Conservation (phyloP, 2,329 filamentous ascomycete genomes). For the Sporothrix dimorphospora region DNA sequence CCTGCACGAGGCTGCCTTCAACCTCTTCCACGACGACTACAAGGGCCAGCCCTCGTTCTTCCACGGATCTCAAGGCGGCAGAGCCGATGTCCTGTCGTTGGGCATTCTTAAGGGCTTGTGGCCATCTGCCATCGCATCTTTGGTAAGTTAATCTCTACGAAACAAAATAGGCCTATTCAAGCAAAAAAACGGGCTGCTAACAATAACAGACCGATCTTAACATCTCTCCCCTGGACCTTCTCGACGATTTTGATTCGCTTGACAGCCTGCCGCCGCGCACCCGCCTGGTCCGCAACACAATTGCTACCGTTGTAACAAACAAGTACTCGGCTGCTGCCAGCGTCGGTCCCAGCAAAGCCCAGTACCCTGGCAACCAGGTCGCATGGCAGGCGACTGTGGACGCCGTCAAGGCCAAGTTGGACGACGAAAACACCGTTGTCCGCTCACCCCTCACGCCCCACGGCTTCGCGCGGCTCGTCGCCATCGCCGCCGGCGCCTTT, state of each 20-base stretch:
- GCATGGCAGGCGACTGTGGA: conserved; percentile 31
- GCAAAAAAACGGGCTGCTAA: neutral
- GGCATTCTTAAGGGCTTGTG: conserved; percentile 41
- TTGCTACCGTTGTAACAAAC: conserved; percentile 35
- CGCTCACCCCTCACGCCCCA: conserved; percentile 23
- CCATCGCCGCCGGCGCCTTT: conserved; percentile 39
- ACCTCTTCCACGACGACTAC: conserved; percentile 34
- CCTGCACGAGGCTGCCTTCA: conserved; percentile 37
- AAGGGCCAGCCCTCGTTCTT: conserved; percentile 27
- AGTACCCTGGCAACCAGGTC: conserved; percentile 38
- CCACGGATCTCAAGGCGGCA: conserved; percentile 31
- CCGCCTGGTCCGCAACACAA: conserved; percentile 33
- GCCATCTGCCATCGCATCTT: conserved; percentile 35
- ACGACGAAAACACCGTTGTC: neutral
- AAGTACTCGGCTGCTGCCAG: conserved; percentile 33
- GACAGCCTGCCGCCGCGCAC: conserved; percentile 31
- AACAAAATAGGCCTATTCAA: conserved; percentile 25
- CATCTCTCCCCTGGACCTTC: conserved; percentile 26
- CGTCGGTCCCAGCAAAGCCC: conserved; percentile 21
- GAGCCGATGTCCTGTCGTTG: conserved; percentile 34
- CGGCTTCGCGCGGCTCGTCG: conserved; percentile 37
- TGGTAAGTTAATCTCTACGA: conserved; percentile 29
- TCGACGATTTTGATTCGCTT: conserved; percentile 30
- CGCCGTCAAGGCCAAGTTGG: conserved; percentile 26
- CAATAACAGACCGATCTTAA: conserved; percentile 35